A percentile compares a stretch with the other conserved stretches of the same genome.
These are phyloP conservation scores for Schizosaccharomyces lindneri DNA, from an alignment of 805 yeast species.

Conservation along the genomic window DNA sequence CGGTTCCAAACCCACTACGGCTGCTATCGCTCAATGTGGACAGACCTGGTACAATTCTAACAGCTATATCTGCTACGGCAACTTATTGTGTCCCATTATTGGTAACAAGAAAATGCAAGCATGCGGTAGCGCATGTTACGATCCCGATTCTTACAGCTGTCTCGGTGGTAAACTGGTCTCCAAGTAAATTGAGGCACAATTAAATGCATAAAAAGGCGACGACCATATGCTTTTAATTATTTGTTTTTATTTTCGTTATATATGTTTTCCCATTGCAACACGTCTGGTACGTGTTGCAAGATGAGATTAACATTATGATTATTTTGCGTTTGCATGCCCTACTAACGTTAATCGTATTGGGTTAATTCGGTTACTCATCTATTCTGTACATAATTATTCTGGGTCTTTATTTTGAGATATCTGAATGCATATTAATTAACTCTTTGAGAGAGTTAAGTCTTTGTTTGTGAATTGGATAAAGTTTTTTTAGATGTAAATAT, in stretches of 20 bases:
- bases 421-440: no score
- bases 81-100: background rate
- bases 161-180: background rate
- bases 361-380: no score
- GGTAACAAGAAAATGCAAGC: background rate
- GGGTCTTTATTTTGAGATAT: no score
- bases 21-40: background rate
- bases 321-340: no score
- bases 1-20: background rate
- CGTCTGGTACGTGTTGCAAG: no score
- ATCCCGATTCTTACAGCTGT: background rate
- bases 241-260: background rate
- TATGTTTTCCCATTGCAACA: no score
- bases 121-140: background rate
- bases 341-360: no score
- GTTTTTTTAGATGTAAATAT: no score
- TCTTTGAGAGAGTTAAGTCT: no score
- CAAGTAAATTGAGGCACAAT: background rate
- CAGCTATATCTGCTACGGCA: background rate
- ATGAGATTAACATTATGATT: no score
- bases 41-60: background rate
- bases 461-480: no score
- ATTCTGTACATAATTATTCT: no score
- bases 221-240: background rate
- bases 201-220: background rate